Percentiles rank a stretch among this genome's conserved stretches.
Evolutionary conservation across 306 rosid genomes (phyloP).

Genomic region (Lagenaria siceraria): DNA sequence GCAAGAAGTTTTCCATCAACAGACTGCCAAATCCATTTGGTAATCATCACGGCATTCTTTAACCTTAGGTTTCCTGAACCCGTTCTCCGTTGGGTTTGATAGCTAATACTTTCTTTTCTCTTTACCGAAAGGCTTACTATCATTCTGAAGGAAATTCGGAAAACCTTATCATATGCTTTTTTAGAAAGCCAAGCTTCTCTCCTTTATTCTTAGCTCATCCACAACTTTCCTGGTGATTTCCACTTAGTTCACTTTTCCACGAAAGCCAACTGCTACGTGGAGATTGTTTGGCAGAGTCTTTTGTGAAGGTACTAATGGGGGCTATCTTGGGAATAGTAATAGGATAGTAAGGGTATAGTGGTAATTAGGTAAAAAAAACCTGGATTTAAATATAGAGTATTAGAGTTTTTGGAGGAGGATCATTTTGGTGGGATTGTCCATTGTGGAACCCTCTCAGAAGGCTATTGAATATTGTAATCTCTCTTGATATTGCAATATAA

Average conservation of each 20-base stretch:
- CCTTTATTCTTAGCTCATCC: neutral
- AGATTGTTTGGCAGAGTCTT: too few relatives aligned
- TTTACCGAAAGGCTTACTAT: neutral
- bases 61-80: neutral
- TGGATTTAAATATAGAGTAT: too few relatives aligned
- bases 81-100: neutral
- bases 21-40: neutral
- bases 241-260: neutral
- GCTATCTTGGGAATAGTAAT: too few relatives aligned
- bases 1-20: neutral
- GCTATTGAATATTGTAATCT: too few relatives aligned
- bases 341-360: too few relatives aligned
- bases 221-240: neutral
- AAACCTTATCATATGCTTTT: neutral
- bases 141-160: neutral
- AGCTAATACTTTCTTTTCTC: neutral
- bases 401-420: too few relatives aligned
- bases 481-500: too few relatives aligned
- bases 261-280: neutral
- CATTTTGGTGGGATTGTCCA: too few relatives aligned
- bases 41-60: neutral
- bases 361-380: too few relatives aligned
- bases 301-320: too few relatives aligned
- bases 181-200: neutral
- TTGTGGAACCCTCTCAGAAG: too few relatives aligned